Evolutionary conservation across 495 filamentous ascomycete species (phyloP).

Genomic region (Aspergillus panamensis): DNA sequence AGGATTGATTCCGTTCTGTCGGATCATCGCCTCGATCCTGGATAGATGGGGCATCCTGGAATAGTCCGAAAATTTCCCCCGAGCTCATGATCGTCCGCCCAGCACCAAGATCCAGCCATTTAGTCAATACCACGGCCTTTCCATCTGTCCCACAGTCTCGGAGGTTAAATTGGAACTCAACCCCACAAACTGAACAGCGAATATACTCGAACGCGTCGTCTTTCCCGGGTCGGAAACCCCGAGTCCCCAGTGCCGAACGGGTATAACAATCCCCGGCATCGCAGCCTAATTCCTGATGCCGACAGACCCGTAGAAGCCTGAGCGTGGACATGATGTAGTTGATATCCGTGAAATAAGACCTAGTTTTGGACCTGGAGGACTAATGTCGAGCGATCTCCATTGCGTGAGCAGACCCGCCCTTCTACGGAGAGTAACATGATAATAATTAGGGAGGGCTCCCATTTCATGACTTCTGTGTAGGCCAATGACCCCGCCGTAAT

Average conservation of each 20-base stretch:
- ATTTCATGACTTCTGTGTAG: neutral
- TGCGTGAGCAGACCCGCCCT: neutral
- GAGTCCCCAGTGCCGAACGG: neutral
- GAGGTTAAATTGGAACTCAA: constrained; percentile 5
- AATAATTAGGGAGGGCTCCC: neutral
- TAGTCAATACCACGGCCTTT: constrained; percentile 4
- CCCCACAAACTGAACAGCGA: neutral
- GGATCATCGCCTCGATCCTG: neutral
- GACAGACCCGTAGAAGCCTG: neutral
- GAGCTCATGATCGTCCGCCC: neutral
- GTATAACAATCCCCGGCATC: neutral
- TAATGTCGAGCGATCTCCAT: neutral
- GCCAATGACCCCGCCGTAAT: neutral
- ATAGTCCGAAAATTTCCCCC: neutral
- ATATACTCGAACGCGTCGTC: neutral
- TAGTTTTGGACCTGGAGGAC: constrained; percentile 1
- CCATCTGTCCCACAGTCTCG: constrained; percentile 5
- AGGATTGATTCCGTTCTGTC: constrained; percentile 5
- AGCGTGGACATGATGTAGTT: neutral
- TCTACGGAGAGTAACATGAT: constrained; percentile 2
- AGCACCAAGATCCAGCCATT: constrained; percentile 5
- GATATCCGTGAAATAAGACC: neutral
- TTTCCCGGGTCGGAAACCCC: neutral
- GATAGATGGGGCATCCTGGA: neutral
- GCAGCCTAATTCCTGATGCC: neutral